phyloP scores from a whole-genome alignment of 1,284 basidiomycete species.

The Trametes polyzona region DNA sequence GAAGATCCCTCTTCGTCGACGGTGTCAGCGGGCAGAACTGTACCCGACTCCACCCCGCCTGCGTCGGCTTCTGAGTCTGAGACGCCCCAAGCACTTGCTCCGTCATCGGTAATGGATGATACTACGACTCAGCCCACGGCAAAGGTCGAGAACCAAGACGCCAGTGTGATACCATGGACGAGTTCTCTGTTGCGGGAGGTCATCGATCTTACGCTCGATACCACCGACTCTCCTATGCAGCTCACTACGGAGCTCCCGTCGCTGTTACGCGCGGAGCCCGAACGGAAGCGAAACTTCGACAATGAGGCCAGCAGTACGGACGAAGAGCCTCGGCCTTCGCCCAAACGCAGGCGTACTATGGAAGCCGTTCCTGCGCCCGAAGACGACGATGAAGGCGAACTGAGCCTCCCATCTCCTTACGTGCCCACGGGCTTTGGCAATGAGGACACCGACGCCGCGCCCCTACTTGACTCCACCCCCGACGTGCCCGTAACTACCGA shows the following conservation, averaged over 20 bases:
- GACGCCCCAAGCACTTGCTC: neutral
- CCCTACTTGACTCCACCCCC: too few species aligned
- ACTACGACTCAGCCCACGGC: neutral
- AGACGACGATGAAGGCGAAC: neutral
- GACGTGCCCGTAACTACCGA: too few species aligned
- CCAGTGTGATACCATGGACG: neutral
- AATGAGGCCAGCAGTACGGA: neutral
- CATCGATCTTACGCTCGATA: conserved; percentile 15
- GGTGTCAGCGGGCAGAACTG: too few species aligned
- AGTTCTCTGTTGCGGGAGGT: conserved; percentile 1
- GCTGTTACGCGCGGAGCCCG: neutral
- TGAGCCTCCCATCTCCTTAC: neutral
- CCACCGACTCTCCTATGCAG: neutral
- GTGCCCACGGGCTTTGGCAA: too few species aligned
- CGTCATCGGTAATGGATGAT: neutral
- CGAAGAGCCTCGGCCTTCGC: neutral
- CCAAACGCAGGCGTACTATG: conserved; percentile 9
- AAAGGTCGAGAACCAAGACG: neutral
- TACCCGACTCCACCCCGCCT: neutral
- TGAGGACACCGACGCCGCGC: too few species aligned
- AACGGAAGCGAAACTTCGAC: conserved; percentile 5
- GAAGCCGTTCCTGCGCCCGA: neutral
- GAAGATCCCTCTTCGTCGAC: neutral
- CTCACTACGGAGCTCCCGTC: conserved; percentile 2
- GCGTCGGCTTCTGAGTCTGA: neutral